A percentile compares a stretch with the other conserved stretches of the same genome.
These are phyloP conservation scores for Ophiostoma piceae DNA, from an alignment of 2,329 filamentous ascomycete genomes.

Conservation along the genomic window DNA sequence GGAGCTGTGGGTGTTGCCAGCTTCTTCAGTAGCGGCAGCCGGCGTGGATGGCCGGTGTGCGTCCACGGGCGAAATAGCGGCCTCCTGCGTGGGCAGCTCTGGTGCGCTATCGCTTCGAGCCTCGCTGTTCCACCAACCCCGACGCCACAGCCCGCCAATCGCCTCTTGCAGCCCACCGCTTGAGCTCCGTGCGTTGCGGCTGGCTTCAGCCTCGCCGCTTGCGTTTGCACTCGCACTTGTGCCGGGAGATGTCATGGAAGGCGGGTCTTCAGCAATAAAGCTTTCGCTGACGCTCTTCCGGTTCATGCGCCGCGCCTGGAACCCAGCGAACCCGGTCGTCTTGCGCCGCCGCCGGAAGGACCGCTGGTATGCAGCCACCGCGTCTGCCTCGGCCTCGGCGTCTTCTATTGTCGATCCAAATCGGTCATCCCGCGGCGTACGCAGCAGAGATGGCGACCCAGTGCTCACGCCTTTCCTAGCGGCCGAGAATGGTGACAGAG, in stretches of 20 bases:
- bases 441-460: conserved; percentile 26
- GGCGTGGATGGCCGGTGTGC: background rate
- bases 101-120: conserved; percentile 18
- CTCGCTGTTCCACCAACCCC: conserved; percentile 49
- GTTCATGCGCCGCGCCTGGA: conserved; percentile 48
- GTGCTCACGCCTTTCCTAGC: conserved; percentile 35
- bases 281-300: conserved; percentile 32
- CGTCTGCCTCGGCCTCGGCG: conserved; percentile 28
- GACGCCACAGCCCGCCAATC: conserved; percentile 48
- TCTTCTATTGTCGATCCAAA: conserved; percentile 14
- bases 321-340: conserved; percentile 58
- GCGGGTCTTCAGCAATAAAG: background rate
- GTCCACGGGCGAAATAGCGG: background rate
- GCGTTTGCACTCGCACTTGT: background rate
- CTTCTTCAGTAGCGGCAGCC: background rate
- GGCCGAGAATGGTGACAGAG: conserved; percentile 29
- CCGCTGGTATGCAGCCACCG: conserved; percentile 21
- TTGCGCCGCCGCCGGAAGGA: conserved; percentile 45
- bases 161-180: conserved; percentile 44
- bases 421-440: conserved; percentile 24
- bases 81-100: conserved; percentile 1
- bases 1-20: background rate
- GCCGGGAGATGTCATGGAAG: background rate
- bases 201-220: background rate
- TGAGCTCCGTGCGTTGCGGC: conserved; percentile 20